Evolutionary conservation across 164 flowering plant genomes (phyloP).

Genomic region (Buxus sempervirens): DNA sequence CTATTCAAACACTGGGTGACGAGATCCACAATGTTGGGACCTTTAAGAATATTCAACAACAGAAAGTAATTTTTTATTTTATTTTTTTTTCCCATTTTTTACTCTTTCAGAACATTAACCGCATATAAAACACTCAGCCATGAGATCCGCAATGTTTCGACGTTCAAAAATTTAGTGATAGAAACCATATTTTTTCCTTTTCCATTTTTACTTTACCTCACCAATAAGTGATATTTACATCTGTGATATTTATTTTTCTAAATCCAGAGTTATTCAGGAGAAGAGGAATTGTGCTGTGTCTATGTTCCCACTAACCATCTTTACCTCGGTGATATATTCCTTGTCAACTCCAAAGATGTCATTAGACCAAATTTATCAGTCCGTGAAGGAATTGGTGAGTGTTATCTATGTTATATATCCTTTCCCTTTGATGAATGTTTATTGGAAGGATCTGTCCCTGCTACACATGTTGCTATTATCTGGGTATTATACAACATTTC

Average conservation of each 20-base stretch:
- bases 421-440: neutral
- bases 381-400: constrained; percentile 52
- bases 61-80: too few species aligned
- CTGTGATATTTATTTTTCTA: neutral
- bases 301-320: constrained; percentile 54
- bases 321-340: constrained; percentile 47
- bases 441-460: neutral
- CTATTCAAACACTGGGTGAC: too few species aligned
- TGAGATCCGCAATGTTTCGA: neutral
- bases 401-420: too few species aligned
- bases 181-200: neutral
- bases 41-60: too few species aligned
- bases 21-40: too few species aligned
- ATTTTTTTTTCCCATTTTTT: too few species aligned
- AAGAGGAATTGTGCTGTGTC: constrained; percentile 47
- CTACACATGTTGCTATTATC: neutral
- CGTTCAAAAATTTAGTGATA: neutral
- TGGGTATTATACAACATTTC: too few species aligned
- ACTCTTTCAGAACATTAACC: neutral
- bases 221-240: neutral
- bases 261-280: constrained; percentile 37
- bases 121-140: neutral
- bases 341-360: constrained; percentile 39
- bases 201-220: neutral
- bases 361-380: constrained; percentile 49